These are phyloP conservation scores for Clohesyomyces aquaticus DNA, from an alignment of 495 filamentous ascomycete genomes.

Conservation along the genomic window DNA sequence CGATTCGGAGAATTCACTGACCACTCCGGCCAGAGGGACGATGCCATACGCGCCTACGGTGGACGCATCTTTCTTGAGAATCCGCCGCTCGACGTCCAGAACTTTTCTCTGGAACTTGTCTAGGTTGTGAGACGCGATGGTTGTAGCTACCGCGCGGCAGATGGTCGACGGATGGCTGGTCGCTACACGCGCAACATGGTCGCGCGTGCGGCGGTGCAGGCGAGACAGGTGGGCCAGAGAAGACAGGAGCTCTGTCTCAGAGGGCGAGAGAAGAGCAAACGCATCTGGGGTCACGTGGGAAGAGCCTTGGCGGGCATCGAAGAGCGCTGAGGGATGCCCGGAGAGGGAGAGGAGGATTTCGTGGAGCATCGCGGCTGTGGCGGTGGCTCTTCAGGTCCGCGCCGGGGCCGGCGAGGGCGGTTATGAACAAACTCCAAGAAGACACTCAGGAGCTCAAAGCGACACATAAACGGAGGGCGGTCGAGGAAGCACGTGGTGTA, in stretches of 20 bases:
- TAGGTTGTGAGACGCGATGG: slow-evolving; percentile 74
- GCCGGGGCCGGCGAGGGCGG: not conserved
- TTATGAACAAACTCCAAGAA: slow-evolving; percentile 25
- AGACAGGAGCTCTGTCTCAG: slow-evolving; percentile 78
- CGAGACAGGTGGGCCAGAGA: slow-evolving; percentile 75
- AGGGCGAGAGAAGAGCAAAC: slow-evolving; percentile 66
- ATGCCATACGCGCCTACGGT: slow-evolving; percentile 89
- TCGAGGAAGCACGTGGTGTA: not conserved
- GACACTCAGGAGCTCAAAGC: slow-evolving; percentile 36
- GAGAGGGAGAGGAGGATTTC: slow-evolving; percentile 95
- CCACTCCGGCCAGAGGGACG: slow-evolving; percentile 83
- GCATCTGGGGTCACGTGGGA: slow-evolving; percentile 47
- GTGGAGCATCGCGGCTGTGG: slow-evolving; percentile 78
- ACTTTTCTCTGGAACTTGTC: slow-evolving; percentile 80
- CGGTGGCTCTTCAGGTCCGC: slow-evolving; percentile 1
- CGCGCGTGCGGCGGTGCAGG: slow-evolving; percentile 70
- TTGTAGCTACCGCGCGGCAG: slow-evolving; percentile 84
- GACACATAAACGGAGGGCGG: slow-evolving; percentile 26
- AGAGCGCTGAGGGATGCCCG: slow-evolving; percentile 86
- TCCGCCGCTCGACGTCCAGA: slow-evolving; percentile 76
- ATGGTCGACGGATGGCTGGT: slow-evolving; percentile 73
- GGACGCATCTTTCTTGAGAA: slow-evolving; percentile 70
- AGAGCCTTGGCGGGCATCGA: slow-evolving; percentile 47
- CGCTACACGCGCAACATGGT: slow-evolving; percentile 65
- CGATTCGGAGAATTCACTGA: slow-evolving; percentile 84